These are phyloP conservation scores for Citrullus colocynthis DNA, from an alignment of 306 rosid species.

Conservation along the genomic window DNA sequence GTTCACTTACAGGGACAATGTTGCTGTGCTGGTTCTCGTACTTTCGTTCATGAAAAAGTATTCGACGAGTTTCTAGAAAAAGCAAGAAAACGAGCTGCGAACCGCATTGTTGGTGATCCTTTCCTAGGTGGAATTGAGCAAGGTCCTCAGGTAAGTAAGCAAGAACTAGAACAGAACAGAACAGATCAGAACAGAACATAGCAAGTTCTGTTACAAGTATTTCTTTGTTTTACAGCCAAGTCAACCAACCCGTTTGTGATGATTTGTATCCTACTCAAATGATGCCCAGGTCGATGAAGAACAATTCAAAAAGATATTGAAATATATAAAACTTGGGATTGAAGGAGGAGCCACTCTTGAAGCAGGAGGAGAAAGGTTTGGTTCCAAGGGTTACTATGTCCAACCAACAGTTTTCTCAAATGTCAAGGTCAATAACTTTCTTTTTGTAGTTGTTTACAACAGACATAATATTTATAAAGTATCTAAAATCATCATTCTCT, in stretches of 20 bases:
- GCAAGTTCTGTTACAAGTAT: neutral
- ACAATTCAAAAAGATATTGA: conserved; percentile 69
- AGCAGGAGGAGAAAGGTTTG: conserved; percentile 73
- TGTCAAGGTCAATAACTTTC: conserved; percentile 34
- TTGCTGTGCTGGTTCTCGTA: conserved; percentile 91
- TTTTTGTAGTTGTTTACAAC: neutral
- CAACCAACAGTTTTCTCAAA: conserved; percentile 87
- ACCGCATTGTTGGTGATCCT: conserved; percentile 84
- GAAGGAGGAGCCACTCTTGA: conserved; percentile 74
- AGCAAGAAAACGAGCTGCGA: conserved; percentile 67
- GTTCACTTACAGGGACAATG: conserved; percentile 70
- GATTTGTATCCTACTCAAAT: neutral
- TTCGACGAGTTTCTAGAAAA: conserved; percentile 75
- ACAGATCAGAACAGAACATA: neutral
- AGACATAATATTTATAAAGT: too few relatives aligned
- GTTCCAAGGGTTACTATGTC: conserved; percentile 62
- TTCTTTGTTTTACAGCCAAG: neutral
- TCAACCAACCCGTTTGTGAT: neutral
- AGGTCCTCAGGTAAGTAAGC: conserved; percentile 79
- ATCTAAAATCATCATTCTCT: conserved; percentile 1
- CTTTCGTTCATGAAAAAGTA: conserved; percentile 70
- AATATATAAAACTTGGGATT: conserved; percentile 51
- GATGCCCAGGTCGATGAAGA: conserved; percentile 44
- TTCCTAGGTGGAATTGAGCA: conserved; percentile 72
- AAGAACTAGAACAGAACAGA: neutral